Percentiles rank a stretch among this genome's conserved stretches.
phyloP scores from a whole-genome alignment of 2,329 filamentous ascomycete genomes.

The Aphanoascus verrucosus region DNA sequence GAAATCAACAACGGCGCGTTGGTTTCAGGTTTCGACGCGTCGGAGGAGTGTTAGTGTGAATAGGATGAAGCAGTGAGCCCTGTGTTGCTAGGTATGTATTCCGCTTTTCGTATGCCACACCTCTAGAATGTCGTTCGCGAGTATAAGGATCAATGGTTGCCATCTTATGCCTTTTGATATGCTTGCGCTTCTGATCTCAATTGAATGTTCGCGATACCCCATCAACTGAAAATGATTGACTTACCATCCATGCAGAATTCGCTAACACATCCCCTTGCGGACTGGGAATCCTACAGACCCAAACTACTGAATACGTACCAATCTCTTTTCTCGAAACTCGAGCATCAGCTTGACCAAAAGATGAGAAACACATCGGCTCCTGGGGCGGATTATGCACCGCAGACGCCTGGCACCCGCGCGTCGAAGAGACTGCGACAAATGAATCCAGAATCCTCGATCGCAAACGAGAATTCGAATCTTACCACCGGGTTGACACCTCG shows the following conservation, averaged over 20 bases:
- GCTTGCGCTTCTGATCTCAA: not conserved
- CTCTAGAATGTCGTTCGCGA: too few relatives aligned
- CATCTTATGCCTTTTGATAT: not conserved
- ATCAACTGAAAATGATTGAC: not conserved
- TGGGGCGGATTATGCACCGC: not conserved
- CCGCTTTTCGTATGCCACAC: too few relatives aligned
- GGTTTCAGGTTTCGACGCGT: too few relatives aligned
- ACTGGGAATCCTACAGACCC: not conserved
- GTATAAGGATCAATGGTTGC: too few relatives aligned
- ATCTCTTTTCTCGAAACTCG: not conserved
- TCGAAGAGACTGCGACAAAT: slow-evolving; percentile 5
- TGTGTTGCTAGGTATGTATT: too few relatives aligned
- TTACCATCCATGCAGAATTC: not conserved
- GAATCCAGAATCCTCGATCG: not conserved
- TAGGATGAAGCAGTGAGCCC: too few relatives aligned
- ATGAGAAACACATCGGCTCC: not conserved
- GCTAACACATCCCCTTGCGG: not conserved
- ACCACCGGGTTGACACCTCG: slow-evolving; percentile 14
- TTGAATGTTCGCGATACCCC: not conserved
- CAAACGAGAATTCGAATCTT: not conserved
- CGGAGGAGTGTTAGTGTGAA: too few relatives aligned
- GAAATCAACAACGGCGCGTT: too few relatives aligned
- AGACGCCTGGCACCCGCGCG: not conserved
- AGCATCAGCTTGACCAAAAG: not conserved
- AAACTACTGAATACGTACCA: not conserved